Evolutionary conservation across 345 rosid species (phyloP), one percentile per base, ranked within the genome.

Genomic region (Citrus maxima): DNA sequence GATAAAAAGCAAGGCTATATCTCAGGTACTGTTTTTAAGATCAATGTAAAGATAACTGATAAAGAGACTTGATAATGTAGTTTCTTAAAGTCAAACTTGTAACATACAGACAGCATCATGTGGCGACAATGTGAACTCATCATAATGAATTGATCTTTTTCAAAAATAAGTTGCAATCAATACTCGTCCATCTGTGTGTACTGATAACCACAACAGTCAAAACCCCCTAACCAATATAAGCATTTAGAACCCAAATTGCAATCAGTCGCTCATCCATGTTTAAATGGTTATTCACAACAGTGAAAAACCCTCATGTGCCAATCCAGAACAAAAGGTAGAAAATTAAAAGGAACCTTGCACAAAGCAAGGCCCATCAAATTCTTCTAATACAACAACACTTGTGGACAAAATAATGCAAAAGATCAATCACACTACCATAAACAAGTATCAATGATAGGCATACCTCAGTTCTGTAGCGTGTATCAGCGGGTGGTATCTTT

Each of bases 401-500:
- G 35, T 59, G 35, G 28, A 10, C 55, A 24, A 27, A 7, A 14
- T 6, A 74, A 61, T 40, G 54, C 30, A 12, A 32, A 60, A 4
- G 5, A 2, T 18, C 19, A 61, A 54, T 32, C 22, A 70, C 32
- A 60, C 55, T 61, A 51, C 59, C 65, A 63, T 55, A 24, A 9
- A 40, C 14, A 67, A 10, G n/a, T 42, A 67, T 32, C 38, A 73
- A 61, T 46, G 5, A 65, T 55, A 76, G 40, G 19, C 77, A 32
- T 92, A 95, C 99, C 99, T 93, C 99, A 28, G 98, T 93, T 81
- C 19, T 88, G 86, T 89, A 91, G 58, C 98, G 94, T 0, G 91
- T 84, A 85, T 95, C 99, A 8, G 94, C 72, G 4, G 97, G 87
- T 32, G 99, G 97, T 24, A 90, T 67, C 79, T 88, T 92, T 46